These are phyloP conservation scores for Pseudopithomyces chartarum DNA, from an alignment of 2,329 filamentous ascomycete species.

Conservation along the genomic window DNA sequence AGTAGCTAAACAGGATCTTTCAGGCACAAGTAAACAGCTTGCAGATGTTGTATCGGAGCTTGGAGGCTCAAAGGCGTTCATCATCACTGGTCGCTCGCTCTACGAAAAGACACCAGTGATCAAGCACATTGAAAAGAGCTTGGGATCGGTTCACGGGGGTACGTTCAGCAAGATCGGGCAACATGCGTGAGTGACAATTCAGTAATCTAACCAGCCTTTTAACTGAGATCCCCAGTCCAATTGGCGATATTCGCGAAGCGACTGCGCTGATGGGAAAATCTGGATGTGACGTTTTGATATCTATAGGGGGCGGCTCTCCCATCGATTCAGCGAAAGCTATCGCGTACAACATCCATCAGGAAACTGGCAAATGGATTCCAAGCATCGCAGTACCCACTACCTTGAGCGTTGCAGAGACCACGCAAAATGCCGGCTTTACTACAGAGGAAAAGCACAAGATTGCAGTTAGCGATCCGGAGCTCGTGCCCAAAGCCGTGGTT, in stretches of 20 bases:
- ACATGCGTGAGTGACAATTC: slow-evolving; percentile 54
- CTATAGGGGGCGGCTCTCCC: slow-evolving; percentile 55
- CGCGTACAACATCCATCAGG: slow-evolving; percentile 44
- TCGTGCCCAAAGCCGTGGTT: slow-evolving; percentile 53
- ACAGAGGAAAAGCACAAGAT: slow-evolving; percentile 57
- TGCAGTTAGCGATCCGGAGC: slow-evolving; percentile 51
- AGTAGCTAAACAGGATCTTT: background rate
- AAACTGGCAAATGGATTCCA: slow-evolving; percentile 45
- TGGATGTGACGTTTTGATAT: slow-evolving; percentile 41
- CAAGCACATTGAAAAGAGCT: slow-evolving; percentile 55
- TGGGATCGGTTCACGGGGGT: slow-evolving; percentile 55
- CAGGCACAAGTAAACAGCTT: slow-evolving; percentile 41
- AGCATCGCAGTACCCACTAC: slow-evolving; percentile 47
- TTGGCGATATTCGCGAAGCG: slow-evolving; percentile 42
- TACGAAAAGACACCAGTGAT: slow-evolving; percentile 60
- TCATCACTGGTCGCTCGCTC: slow-evolving; percentile 60
- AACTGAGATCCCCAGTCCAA: slow-evolving; percentile 33
- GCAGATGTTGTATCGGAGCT: slow-evolving; percentile 38
- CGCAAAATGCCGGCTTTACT: slow-evolving; percentile 58
- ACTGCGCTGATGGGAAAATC: slow-evolving; percentile 42
- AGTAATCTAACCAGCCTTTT: slow-evolving; percentile 21
- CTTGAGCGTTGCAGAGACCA: slow-evolving; percentile 60
- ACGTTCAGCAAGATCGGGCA: slow-evolving; percentile 62
- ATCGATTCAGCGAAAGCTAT: slow-evolving; percentile 55
- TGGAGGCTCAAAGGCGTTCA: slow-evolving; percentile 57